Evolutionary conservation across 495 filamentous ascomycete genomes (phyloP).

Genomic region (Aspergillus sclerotiicarbonarius): DNA sequence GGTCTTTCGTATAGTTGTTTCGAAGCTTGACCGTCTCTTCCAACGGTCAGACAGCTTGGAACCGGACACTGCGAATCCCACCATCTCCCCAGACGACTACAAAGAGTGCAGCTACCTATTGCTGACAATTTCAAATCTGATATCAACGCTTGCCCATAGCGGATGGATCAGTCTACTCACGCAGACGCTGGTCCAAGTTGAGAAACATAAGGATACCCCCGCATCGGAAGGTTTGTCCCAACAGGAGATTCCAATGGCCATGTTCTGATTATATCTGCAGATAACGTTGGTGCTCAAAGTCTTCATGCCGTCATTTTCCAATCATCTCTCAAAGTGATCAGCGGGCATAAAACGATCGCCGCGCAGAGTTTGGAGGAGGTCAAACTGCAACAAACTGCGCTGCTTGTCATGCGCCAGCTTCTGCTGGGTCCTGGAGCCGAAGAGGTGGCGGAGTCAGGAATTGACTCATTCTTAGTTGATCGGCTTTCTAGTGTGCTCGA

Average conservation of each 20-base stretch:
- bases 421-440: constrained; percentile 68
- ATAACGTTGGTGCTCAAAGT: constrained; percentile 29
- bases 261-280: constrained; percentile 20
- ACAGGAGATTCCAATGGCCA: neutral
- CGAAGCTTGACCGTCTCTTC: constrained; percentile 38
- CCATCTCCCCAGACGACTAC: constrained; percentile 57
- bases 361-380: constrained; percentile 30
- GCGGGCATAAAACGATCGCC: constrained; percentile 15
- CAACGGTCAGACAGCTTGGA: constrained; percentile 23
- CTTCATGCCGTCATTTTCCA: constrained; percentile 43
- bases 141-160: constrained; percentile 47
- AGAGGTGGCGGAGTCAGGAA: constrained; percentile 62
- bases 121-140: constrained; percentile 67
- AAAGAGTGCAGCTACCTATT: constrained; percentile 78
- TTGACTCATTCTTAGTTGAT: constrained; percentile 72
- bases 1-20: constrained; percentile 40
- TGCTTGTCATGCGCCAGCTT: constrained; percentile 72
- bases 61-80: constrained; percentile 14
- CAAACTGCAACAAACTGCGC: constrained; percentile 62
- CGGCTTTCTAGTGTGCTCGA: constrained; percentile 63
- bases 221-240: constrained; percentile 33
- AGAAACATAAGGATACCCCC: constrained; percentile 29
- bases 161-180: constrained; percentile 43
- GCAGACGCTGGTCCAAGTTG: constrained; percentile 30
- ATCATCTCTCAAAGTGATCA: constrained; percentile 33